Evolutionary conservation across 2,329 filamentous ascomycete species (phyloP).

Genomic region (Diaporthe australafricana): DNA sequence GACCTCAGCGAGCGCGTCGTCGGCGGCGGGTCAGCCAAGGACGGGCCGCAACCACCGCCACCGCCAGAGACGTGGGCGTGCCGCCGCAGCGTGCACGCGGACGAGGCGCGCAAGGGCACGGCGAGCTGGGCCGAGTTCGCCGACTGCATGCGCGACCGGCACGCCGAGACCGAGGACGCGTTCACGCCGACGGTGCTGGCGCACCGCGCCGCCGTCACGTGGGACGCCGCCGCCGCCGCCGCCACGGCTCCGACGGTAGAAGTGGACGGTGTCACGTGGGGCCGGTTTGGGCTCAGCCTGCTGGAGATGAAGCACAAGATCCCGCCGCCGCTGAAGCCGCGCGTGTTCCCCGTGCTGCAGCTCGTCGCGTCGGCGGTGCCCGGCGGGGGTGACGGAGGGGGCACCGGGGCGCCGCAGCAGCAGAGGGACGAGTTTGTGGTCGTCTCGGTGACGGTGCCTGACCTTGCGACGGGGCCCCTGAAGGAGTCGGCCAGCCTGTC

Average conservation of each 20-base stretch:
- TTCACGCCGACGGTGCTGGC: slow-evolving; percentile 69
- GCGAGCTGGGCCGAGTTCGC: slow-evolving; percentile 75
- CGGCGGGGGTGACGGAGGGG: slow-evolving; percentile 42
- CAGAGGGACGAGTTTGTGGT: slow-evolving; percentile 62
- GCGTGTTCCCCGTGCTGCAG: slow-evolving; percentile 76
- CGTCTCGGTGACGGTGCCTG: slow-evolving; percentile 66
- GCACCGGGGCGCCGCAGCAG: too few species aligned
- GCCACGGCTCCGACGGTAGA: slow-evolving; percentile 52
- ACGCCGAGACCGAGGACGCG: slow-evolving; percentile 66
- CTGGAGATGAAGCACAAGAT: slow-evolving; percentile 76
- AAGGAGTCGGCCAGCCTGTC: slow-evolving; percentile 45
- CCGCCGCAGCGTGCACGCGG: slow-evolving; percentile 70
- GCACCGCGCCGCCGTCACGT: slow-evolving; percentile 55
- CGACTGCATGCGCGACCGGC: slow-evolving; percentile 66
- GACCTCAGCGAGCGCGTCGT: slow-evolving; percentile 65
- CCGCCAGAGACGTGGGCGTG: slow-evolving; percentile 70
- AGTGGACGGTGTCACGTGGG: slow-evolving; percentile 55
- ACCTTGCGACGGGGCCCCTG: slow-evolving; percentile 46
- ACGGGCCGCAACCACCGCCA: neutral
- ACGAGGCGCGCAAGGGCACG: slow-evolving; percentile 61
- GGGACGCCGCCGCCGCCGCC: slow-evolving; percentile 55
- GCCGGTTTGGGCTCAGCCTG: slow-evolving; percentile 60
- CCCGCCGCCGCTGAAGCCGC: slow-evolving; percentile 68
- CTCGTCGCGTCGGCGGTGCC: slow-evolving; percentile 59
- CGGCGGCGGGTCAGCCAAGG: neutral